Conservation (phyloP, 1,284 basidiomycete genomes). For the Porogramme epimiltina region DNA sequence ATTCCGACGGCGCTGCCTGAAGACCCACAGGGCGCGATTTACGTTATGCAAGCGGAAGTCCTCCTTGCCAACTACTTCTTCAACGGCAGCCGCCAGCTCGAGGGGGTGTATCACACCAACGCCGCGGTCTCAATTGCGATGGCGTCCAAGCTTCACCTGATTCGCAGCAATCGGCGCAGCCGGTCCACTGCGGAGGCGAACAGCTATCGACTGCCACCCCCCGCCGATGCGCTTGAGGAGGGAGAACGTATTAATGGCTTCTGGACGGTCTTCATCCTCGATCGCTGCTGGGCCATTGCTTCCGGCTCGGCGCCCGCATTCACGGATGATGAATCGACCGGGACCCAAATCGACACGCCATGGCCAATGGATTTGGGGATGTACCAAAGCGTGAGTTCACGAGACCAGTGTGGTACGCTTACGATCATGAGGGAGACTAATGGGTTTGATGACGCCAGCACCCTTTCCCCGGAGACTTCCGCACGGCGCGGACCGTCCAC, state of each 20-base stretch:
- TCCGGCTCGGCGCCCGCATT: conserved; percentile 38
- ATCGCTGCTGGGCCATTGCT: conserved; percentile 42
- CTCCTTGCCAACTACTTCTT: conserved; percentile 49
- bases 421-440: not conserved
- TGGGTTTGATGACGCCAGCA: conserved; percentile 9
- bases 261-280: conserved; percentile 46
- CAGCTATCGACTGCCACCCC: conserved; percentile 31
- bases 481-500: conserved; percentile 31
- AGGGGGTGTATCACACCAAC: conserved; percentile 45
- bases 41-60: conserved; percentile 48
- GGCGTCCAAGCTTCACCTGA: conserved; percentile 38
- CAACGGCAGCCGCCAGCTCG: conserved; percentile 39
- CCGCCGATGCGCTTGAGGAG: conserved; percentile 41
- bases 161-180: conserved; percentile 29
- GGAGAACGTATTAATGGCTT: conserved; percentile 49
- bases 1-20: conserved; percentile 33
- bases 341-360: conserved; percentile 40
- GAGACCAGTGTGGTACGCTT: not conserved
- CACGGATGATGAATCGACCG: conserved; percentile 30
- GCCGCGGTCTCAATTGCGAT: conserved; percentile 44
- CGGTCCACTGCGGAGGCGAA: conserved; percentile 11
- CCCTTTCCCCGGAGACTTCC: conserved; percentile 24
- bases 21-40: conserved; percentile 39
- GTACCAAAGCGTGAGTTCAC: conserved; percentile 29
- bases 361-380: conserved; percentile 42